Percentiles rank a stretch among this genome's conserved stretches.
Evolutionary conservation across 192 early-diverging fungal genomes (phyloP).

Genomic region (Helicostylum pulchrum): DNA sequence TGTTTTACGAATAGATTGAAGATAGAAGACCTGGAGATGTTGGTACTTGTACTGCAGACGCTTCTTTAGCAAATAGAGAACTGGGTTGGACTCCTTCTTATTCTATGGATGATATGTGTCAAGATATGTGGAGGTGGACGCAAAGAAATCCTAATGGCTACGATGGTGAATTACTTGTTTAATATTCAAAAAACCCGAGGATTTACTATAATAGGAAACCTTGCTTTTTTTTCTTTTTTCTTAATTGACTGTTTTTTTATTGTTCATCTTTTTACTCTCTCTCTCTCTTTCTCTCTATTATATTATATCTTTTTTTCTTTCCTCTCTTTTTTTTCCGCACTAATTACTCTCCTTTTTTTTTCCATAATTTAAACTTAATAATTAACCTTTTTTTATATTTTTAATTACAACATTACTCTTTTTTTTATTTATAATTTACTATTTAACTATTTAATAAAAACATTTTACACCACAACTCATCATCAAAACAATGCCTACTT

Average conservation of each 20-base stretch:
- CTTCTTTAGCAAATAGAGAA: conserved; percentile 46
- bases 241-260: neutral
- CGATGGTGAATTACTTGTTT: conserved; percentile 12
- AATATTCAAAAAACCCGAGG: conserved; percentile 5
- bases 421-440: neutral
- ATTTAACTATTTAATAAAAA: neutral
- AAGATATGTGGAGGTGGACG: conserved; percentile 58
- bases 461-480: neutral
- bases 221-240: conserved; percentile 3
- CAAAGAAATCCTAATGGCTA: conserved; percentile 52
- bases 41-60: conserved; percentile 50
- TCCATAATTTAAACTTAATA: conserved; percentile 11
- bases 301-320: neutral
- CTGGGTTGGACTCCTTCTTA: conserved; percentile 50
- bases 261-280: neutral
- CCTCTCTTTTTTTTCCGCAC: neutral
- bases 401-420: conserved; percentile 1
- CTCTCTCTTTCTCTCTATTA: neutral
- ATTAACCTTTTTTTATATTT: neutral
- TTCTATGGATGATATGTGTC: conserved; percentile 55
- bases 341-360: conserved; percentile 16
- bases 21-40: conserved; percentile 52
- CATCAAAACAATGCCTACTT: neutral
- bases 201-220: conserved; percentile 13
- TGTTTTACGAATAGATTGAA: conserved; percentile 20